Base-by-base conservation (phyloP, 441 rosid genomes). In the Pelargonium fulgidum region DNA sequence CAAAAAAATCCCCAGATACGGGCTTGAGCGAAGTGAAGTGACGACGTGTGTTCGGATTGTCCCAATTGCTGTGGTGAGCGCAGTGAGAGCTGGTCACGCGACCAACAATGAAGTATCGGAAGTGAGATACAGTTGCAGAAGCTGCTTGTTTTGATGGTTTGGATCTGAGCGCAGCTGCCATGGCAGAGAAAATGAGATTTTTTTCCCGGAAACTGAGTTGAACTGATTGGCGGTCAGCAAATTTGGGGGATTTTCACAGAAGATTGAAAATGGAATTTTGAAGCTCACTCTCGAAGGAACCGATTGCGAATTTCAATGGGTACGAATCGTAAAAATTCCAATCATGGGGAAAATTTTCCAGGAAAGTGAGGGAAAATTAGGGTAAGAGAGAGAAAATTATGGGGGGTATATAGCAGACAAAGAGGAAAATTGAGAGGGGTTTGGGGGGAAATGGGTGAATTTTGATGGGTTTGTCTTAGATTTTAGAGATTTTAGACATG, bases 81-180 rank as follows among this genome's bases (percentile, higher is more conserved):
- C 72, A 81, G 77, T 76, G 77, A 71, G 85, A 78, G 69, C 29
- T 75, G 19, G 83, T 66, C 67, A 79, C 6, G 61, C 82, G 84
- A 70, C 91, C 88, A 65, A 80, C 80, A 59, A 86, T 36, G 70
- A 85, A 85, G 82, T 78, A 86, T 54, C 90, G 80, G 72, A 89
- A 88, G 1, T 89, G 94, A 72, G 87, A 78, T 33, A 83, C 81
- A 0, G 91, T 81, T 26, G 85, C 81, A 33, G 92, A 84, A 19
- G 86, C 82, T 36, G 91, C 78, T 73, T 81, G 90, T 64, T 82
- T 80, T 1, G 87, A 80, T 20, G 90, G 73, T 71, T 76, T 87
- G 63, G 87, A 88, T 83, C 90, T 86, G 71, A 94, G 83, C 52
- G 87, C 91, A 14, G 87, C 87, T 52, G 90, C 93, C 89, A 88